Base-by-base conservation (phyloP, 495 filamentous ascomycete species). In the Tuber borchii region DNA sequence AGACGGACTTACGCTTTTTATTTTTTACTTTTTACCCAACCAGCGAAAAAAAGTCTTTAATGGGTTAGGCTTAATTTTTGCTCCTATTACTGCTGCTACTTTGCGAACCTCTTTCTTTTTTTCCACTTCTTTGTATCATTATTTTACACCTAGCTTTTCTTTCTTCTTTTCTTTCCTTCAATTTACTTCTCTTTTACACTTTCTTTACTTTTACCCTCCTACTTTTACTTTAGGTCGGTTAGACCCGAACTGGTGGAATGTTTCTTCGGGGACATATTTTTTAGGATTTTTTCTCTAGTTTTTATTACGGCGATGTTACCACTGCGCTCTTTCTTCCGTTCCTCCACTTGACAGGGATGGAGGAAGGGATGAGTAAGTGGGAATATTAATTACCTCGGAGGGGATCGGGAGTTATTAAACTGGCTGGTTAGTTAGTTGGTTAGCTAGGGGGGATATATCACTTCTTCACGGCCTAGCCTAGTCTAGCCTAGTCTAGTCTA, bases 1-100 rank as follows among this genome's bases (percentile, higher is more conserved):
- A 65, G 56, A 65, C 26, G 56, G 56, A 65, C 56, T 65, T 73
- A 40, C 26, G 71, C 43, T 72, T 46, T 72, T 72, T 51, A 37
- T 7, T 48, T 48, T 20, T 39, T 14, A 37, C 2, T 73, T 74
- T 12, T 74, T 48, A 37, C 56, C 40, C 56, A 65, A 65, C 26
- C 56, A 34, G 34, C 26, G 2, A 65, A 34, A 65, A n/a, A 65
- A 65, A 7, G 17, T 22, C 39, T 37, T n/a, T 72, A 31, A 31
- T 72, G n/a, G 42, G n/a, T 45, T 72, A 44, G 9, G 16, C 71
- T 72, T 31, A 46, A 72, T 42, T 46, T 39, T 34, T 46, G 44
- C 34, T 45, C 42, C n/a, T 37, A 34, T 46, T 72, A 45, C 39
- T 8, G 20, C 34, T 31, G 19, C 42, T 26, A 19, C 71, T 72